Conservation (phyloP, 1,284 basidiomycete genomes). For the Schizopora paradoxa region DNA sequence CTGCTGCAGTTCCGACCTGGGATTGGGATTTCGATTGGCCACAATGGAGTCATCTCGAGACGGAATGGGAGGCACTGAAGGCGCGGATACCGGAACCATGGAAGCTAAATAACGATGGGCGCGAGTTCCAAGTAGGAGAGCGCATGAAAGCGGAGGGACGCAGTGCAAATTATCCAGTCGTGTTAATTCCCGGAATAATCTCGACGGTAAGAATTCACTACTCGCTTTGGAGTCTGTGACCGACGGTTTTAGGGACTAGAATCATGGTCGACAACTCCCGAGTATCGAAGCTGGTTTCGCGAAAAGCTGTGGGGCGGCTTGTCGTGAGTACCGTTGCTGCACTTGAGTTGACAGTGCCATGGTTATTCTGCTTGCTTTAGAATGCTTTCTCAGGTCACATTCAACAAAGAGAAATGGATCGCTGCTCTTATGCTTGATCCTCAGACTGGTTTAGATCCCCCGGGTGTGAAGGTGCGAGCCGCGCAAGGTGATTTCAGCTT, state of each 20-base stretch:
- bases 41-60: conserved; percentile 58
- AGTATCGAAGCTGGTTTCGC: conserved; percentile 76
- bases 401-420: conserved; percentile 87
- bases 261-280: conserved; percentile 80
- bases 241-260: conserved; percentile 55
- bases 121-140: conserved; percentile 84
- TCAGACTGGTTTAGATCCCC: conserved; percentile 86
- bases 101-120: conserved; percentile 77
- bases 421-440: conserved; percentile 87
- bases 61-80: conserved; percentile 62
- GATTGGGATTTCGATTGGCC: conserved; percentile 52
- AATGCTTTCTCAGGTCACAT: conserved; percentile 84
- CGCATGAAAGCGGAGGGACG: conserved; percentile 63
- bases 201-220: conserved; percentile 51
- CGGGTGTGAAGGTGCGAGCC: conserved; percentile 84
- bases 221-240: neutral
- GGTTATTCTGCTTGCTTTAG: conserved; percentile 39
- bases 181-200: conserved; percentile 77
- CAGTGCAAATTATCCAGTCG: conserved; percentile 69
- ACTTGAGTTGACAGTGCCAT: conserved; percentile 10
- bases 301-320: conserved; percentile 82
- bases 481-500: conserved; percentile 62
- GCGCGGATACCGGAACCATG: conserved; percentile 65
- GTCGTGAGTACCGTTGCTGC: conserved; percentile 30
- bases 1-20: conserved; percentile 36